Conservation (phyloP, 202 grass and related monocot genomes). For the Alloteropsis angusta region DNA sequence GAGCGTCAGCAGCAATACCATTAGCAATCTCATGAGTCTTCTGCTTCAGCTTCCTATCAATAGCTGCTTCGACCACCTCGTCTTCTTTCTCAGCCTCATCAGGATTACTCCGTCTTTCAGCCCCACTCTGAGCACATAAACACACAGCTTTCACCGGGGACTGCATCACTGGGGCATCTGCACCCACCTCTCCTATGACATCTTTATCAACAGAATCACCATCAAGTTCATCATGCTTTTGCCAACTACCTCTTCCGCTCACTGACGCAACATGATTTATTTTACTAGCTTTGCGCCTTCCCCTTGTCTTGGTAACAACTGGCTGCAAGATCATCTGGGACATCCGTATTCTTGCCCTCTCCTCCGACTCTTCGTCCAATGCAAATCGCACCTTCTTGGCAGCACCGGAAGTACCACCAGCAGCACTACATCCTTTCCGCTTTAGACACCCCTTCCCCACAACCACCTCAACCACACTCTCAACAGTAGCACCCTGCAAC, state of each 20-base stretch:
- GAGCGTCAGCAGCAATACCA: neutral
- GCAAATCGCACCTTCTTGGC: slow-evolving; percentile 42
- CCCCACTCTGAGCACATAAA: neutral
- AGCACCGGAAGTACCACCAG: neutral
- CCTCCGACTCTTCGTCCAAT: slow-evolving; percentile 1
- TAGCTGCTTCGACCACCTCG: neutral
- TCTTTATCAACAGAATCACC: neutral
- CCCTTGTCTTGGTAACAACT: slow-evolving; percentile 5
- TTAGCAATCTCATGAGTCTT: neutral
- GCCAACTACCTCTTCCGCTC: neutral
- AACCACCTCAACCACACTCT: slow-evolving; percentile 16
- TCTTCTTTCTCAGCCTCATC: neutral
- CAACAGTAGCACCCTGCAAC: neutral
- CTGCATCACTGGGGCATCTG: neutral
- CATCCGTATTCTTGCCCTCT: neutral
- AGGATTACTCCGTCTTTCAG: neutral
- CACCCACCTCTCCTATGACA: neutral
- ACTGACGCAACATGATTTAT: neutral
- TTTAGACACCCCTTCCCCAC: slow-evolving; percentile 47
- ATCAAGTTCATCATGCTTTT: neutral
- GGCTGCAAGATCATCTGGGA: neutral
- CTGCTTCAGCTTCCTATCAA: neutral
- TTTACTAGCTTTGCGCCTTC: neutral
- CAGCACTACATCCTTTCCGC: slow-evolving; percentile 9
- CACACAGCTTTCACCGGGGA: neutral